phyloP scores from a whole-genome alignment of 495 filamentous ascomycete species.

The Choiromyces venosus region DNA sequence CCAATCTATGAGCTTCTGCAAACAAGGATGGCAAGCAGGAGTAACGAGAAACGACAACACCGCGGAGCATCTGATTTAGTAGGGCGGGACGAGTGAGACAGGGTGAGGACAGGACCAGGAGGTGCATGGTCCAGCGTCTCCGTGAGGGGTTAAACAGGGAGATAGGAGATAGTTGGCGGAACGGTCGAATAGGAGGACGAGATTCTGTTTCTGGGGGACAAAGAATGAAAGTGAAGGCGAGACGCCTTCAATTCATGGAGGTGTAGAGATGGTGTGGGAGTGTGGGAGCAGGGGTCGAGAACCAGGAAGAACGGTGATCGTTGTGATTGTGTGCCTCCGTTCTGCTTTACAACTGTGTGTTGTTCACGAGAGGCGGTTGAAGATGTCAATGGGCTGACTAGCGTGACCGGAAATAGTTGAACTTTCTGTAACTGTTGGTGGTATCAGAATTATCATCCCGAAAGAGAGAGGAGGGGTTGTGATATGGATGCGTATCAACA shows the following conservation, averaged over 20 bases:
- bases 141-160: slow-evolving; percentile 41
- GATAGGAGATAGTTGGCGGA: slow-evolving; percentile 39
- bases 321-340: slow-evolving; percentile 41
- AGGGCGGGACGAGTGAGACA: slow-evolving; percentile 42
- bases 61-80: slow-evolving; percentile 38
- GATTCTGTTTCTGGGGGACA: slow-evolving; percentile 34
- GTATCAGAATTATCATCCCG: slow-evolving; percentile 31
- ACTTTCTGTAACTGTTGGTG: slow-evolving; percentile 38
- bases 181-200: slow-evolving; percentile 39
- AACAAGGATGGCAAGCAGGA: slow-evolving; percentile 29
- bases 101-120: slow-evolving; percentile 35
- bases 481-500: slow-evolving; percentile 37
- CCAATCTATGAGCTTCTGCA: slow-evolving; percentile 42
- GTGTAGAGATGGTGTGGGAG: slow-evolving; percentile 24
- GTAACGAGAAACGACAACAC: slow-evolving; percentile 33
- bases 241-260: slow-evolving; percentile 30
- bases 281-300: slow-evolving; percentile 39
- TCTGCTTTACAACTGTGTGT: slow-evolving; percentile 42
- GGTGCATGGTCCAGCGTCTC: slow-evolving; percentile 33
- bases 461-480: slow-evolving; percentile 22
- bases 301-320: slow-evolving; percentile 40
- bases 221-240: slow-evolving; percentile 31
- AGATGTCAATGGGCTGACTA: slow-evolving; percentile 39
- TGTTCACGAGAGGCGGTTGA: slow-evolving; percentile 40
- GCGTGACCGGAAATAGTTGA: slow-evolving; percentile 42